These are phyloP conservation scores for Coniophora puteana DNA, from an alignment of 1,284 basidiomycete genomes.

Conservation along the genomic window DNA sequence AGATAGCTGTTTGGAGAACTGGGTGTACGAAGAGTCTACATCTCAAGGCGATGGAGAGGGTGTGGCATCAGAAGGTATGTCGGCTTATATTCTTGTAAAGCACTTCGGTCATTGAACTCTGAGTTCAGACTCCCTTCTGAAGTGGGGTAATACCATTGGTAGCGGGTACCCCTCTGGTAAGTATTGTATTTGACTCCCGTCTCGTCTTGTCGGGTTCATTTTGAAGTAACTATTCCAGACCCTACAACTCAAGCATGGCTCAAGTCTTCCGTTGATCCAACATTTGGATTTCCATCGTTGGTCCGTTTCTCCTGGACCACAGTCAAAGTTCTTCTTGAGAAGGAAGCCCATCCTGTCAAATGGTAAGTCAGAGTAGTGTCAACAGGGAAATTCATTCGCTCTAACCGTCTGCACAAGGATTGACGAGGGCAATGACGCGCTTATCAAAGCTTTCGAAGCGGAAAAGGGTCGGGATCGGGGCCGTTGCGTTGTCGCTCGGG, in stretches of 20 bases:
- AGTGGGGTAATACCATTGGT: too few species aligned
- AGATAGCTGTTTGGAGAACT: slow-evolving; percentile 86
- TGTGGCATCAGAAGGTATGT: too few species aligned
- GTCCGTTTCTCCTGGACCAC: slow-evolving; percentile 97
- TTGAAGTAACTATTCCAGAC: slow-evolving; percentile 58
- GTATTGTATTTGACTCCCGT: slow-evolving; percentile 4
- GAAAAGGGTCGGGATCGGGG: slow-evolving; percentile 68
- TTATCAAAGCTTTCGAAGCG: slow-evolving; percentile 70
- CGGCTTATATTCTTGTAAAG: too few species aligned
- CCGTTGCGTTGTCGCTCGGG: slow-evolving; percentile 62
- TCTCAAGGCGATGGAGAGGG: too few species aligned
- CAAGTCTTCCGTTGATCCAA: slow-evolving; percentile 72
- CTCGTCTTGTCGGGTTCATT: slow-evolving; percentile 7
- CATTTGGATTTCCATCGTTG: slow-evolving; percentile 91
- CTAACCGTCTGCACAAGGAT: slow-evolving; percentile 43
- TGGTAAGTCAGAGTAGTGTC: slow-evolving; percentile 52
- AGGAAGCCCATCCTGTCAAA: slow-evolving; percentile 70
- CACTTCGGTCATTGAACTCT: too few species aligned
- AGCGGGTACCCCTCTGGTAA: slow-evolving; percentile 88
- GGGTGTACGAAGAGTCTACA: slow-evolving; percentile 70
- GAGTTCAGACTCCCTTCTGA: too few species aligned
- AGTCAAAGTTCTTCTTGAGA: slow-evolving; percentile 84
- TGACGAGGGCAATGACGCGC: slow-evolving; percentile 76
- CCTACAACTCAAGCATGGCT: slow-evolving; percentile 93
- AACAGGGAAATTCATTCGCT: slow-evolving; percentile 3